Conservation (phyloP, 352 stramenopile genomes). For the Globisporangium mamillatum region DNA sequence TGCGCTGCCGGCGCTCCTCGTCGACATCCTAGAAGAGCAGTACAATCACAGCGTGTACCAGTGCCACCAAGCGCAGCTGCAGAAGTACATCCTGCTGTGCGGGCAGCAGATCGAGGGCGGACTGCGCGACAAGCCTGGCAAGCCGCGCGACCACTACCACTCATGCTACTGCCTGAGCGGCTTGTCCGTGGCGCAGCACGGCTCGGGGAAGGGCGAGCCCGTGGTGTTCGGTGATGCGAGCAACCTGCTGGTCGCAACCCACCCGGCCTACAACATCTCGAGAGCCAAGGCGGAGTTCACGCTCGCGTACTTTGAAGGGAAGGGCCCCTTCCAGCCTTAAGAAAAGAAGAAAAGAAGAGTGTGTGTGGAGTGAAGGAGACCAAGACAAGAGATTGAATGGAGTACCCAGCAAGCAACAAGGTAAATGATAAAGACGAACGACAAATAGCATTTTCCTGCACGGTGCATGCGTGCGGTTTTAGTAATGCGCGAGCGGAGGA, state of each 20-base stretch:
- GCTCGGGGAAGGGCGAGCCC: constrained; percentile 33
- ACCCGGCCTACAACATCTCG: constrained; percentile 93
- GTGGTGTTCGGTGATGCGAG: constrained; percentile 51
- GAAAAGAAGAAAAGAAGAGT: constrained; percentile 19
- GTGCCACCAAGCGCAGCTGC: constrained; percentile 70
- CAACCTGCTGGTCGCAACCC: constrained; percentile 81
- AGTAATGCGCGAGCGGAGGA: constrained; percentile 34
- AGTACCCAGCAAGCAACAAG: neutral
- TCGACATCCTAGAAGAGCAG: constrained; percentile 35
- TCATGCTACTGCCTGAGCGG: constrained; percentile 98
- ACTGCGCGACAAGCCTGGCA: constrained; percentile 93
- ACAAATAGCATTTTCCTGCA: constrained; percentile 1
- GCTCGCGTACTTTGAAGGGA: constrained; percentile 63
- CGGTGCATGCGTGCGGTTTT: neutral
- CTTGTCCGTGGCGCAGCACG: constrained; percentile 93
- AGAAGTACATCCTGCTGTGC: constrained; percentile 94
- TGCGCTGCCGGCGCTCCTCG: constrained; percentile 82
- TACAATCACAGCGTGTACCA: constrained; percentile 51
- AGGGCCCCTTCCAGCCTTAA: constrained; percentile 50
- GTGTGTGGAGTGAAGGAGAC: constrained; percentile 1
- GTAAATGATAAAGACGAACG: constrained; percentile 1
- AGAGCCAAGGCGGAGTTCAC: constrained; percentile 77
- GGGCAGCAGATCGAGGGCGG: constrained; percentile 93
- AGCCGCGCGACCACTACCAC: constrained; percentile 98
- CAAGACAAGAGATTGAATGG: constrained; percentile 4